These are phyloP conservation scores for Podila epigama DNA, from an alignment of 192 early-diverging fungal genomes.

Conservation along the genomic window DNA sequence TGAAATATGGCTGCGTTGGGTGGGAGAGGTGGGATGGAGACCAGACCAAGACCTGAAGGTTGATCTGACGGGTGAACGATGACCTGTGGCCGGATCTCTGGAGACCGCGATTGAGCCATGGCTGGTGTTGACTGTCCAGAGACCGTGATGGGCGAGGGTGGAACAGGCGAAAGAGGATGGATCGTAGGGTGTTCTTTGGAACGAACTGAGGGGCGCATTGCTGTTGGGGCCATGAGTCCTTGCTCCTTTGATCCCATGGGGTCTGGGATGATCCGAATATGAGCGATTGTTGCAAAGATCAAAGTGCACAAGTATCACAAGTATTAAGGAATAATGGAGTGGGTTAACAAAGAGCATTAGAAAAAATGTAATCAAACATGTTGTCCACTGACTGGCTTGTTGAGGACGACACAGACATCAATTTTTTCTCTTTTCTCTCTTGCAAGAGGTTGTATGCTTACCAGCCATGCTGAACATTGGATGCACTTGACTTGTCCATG, in stretches of 20 bases:
- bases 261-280: slow-evolving; percentile 4
- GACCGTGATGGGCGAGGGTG: slow-evolving; percentile 25
- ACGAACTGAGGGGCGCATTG: slow-evolving; percentile 6
- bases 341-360: too few species aligned
- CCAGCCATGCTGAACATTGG: slow-evolving; percentile 31
- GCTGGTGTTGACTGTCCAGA: slow-evolving; percentile 33
- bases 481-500: slow-evolving; percentile 11
- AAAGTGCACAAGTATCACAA: too few species aligned
- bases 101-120: slow-evolving; percentile 21
- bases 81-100: slow-evolving; percentile 22
- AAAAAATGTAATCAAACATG: too few species aligned
- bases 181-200: slow-evolving; percentile 20
- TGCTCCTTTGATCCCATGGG: slow-evolving; percentile 6
- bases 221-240: not conserved
- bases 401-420: too few species aligned
- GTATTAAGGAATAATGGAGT: too few species aligned
- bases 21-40: slow-evolving; percentile 8
- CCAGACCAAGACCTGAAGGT: slow-evolving; percentile 2
- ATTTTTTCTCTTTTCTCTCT: too few species aligned
- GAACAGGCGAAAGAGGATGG: slow-evolving; percentile 29
- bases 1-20: slow-evolving; percentile 13
- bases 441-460: not conserved
- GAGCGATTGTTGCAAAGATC: too few species aligned
- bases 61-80: slow-evolving; percentile 15
- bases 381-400: too few species aligned